A percentile compares a stretch with the other conserved stretches of the same genome.
These are phyloP conservation scores for Dactylis glomerata DNA, from an alignment of 176 grass and related monocot genomes.

Conservation along the genomic window DNA sequence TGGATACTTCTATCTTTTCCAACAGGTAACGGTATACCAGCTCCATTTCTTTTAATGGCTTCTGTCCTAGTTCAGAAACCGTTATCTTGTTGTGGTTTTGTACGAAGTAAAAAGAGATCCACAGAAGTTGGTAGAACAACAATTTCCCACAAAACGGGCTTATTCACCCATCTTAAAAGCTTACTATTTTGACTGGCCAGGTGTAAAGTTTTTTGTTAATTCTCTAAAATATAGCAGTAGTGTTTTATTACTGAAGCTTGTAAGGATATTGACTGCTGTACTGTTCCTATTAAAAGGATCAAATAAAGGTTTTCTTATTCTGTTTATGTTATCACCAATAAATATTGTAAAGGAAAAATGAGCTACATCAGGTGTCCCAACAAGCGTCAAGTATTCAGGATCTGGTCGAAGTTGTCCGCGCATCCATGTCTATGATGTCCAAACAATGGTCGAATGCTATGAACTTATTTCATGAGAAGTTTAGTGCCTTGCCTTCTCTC, in stretches of 20 bases:
- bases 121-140: constrained; percentile 15
- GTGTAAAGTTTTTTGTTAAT: neutral
- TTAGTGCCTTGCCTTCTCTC: constrained; percentile 62
- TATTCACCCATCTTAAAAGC: neutral
- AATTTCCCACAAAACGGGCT: neutral
- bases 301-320: neutral
- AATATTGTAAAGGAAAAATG: constrained; percentile 75
- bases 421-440: constrained; percentile 83
- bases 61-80: constrained; percentile 9
- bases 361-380: constrained; percentile 94
- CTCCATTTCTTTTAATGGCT: constrained; percentile 13
- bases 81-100: constrained; percentile 2
- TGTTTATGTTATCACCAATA: constrained; percentile 1
- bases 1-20: constrained; percentile 87
- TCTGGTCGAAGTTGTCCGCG: constrained; percentile 75
- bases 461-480: constrained; percentile 84
- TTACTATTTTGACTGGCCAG: constrained; percentile 1
- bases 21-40: constrained; percentile 46
- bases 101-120: constrained; percentile 10
- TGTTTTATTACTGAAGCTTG: constrained; percentile 19
- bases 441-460: constrained; percentile 89
- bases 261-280: neutral
- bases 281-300: neutral
- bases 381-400: constrained; percentile 99
- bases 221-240: neutral